These are phyloP conservation scores for Aspergillus sp. DNA, from an alignment of 2,329 filamentous ascomycete species.

Conservation along the genomic window DNA sequence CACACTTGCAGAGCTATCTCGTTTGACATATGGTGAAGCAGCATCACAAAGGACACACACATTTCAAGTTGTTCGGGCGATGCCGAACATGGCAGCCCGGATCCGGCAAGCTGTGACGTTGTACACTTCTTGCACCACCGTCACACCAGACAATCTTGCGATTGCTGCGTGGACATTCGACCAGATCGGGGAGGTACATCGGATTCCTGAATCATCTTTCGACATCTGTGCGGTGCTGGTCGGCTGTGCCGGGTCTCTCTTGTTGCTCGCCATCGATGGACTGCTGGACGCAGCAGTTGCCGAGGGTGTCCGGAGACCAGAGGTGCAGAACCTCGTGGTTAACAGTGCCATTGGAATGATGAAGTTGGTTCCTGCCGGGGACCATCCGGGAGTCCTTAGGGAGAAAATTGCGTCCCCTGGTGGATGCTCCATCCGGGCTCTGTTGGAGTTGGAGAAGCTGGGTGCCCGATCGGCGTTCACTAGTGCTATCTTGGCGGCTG, in stretches of 20 bases:
- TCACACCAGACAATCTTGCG: too few species aligned
- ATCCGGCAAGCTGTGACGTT: too few species aligned
- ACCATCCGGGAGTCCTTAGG: slow-evolving; percentile 17
- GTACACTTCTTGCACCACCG: too few species aligned
- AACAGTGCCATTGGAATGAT: slow-evolving; percentile 20
- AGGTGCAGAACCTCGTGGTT: slow-evolving; percentile 12
- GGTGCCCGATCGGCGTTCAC: slow-evolving; percentile 3
- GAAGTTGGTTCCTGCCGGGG: slow-evolving; percentile 14
- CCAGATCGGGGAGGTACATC: too few species aligned
- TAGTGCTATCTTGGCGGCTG: neutral
- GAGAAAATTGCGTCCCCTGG: slow-evolving; percentile 22
- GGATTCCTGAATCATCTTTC: slow-evolving; percentile 13
- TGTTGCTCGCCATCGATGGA: slow-evolving; percentile 49
- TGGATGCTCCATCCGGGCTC: slow-evolving; percentile 18
- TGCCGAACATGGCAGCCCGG: too few species aligned
- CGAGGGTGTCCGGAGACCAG: slow-evolving; percentile 44
- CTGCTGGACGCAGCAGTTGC: slow-evolving; percentile 55
- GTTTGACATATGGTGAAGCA: too few species aligned
- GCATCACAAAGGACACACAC: too few species aligned
- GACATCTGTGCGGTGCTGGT: slow-evolving; percentile 17
- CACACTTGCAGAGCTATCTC: too few species aligned
- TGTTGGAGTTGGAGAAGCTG: slow-evolving; percentile 16
- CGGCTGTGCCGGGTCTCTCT: slow-evolving; percentile 14
- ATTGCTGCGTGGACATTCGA: too few species aligned
- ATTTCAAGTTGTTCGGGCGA: too few species aligned